phyloP scores from a whole-genome alignment of 768 basidiomycete species.

The Rhodotorula kratochvilovae region DNA sequence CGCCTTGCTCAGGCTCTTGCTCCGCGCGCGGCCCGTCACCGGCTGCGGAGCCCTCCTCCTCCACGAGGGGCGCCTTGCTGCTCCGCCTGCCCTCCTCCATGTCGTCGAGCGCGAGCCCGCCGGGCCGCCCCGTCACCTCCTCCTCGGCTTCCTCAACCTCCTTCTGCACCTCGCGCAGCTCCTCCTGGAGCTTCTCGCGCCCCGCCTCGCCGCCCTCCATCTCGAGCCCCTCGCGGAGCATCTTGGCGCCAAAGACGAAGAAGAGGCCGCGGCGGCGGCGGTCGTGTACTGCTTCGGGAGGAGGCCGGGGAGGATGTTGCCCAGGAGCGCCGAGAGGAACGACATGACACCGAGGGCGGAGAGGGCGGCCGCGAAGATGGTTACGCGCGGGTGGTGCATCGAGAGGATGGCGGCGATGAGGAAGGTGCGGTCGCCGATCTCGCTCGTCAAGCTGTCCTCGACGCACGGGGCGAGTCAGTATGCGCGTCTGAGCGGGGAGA shows the following conservation, averaged over 20 bases:
- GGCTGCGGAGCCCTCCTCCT: background rate
- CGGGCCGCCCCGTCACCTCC: slow-evolving; percentile 46
- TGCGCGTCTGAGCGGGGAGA: too few relatives aligned
- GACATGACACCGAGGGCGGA: slow-evolving; percentile 87
- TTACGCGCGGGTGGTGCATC: slow-evolving; percentile 73
- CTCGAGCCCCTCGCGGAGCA: slow-evolving; percentile 74
- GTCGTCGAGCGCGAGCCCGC: slow-evolving; percentile 55
- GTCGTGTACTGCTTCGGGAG: slow-evolving; percentile 70
- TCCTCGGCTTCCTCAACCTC: slow-evolving; percentile 77
- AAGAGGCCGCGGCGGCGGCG: slow-evolving; percentile 74
- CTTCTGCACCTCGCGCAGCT: slow-evolving; percentile 92
- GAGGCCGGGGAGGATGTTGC: slow-evolving; percentile 78
- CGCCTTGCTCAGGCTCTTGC: slow-evolving; percentile 10
- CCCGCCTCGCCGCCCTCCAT: slow-evolving; percentile 63
- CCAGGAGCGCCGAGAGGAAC: slow-evolving; percentile 85
- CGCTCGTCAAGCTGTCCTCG: slow-evolving; percentile 53
- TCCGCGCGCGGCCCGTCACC: slow-evolving; percentile 1
- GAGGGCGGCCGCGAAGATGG: slow-evolving; percentile 85
- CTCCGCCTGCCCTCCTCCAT: slow-evolving; percentile 63
- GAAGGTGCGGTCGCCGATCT: slow-evolving; percentile 94
- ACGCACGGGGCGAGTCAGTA: background rate
- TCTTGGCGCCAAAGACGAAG: slow-evolving; percentile 80
- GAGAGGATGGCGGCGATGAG: slow-evolving; percentile 75
- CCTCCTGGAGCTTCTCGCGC: slow-evolving; percentile 78
- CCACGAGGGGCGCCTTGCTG: background rate